Evolutionary conservation across 2,329 filamentous ascomycete genomes (phyloP).

Genomic region (Fusarium protoensiforme): DNA sequence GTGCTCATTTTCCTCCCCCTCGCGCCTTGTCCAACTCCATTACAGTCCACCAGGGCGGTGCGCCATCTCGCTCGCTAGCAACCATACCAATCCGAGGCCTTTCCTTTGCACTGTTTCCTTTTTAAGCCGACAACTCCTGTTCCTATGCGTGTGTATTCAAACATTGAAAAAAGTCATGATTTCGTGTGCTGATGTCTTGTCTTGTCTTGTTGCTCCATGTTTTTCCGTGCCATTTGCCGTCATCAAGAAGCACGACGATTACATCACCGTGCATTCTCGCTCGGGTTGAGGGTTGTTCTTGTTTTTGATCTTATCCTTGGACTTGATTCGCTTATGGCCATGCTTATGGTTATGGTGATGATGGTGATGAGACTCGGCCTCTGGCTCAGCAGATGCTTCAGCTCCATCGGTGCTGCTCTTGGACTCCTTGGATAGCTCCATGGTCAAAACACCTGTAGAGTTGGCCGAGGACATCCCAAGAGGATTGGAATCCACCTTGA

Average conservation of each 20-base stretch:
- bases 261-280: constrained; percentile 63
- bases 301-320: constrained; percentile 53
- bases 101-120: neutral
- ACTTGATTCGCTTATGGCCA: constrained; percentile 50
- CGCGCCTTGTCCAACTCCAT: constrained; percentile 14
- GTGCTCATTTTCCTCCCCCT: neutral
- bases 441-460: constrained; percentile 39
- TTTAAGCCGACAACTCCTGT: constrained; percentile 26
- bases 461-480: constrained; percentile 42
- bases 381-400: constrained; percentile 39
- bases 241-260: constrained; percentile 10
- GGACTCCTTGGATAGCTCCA: constrained; percentile 37
- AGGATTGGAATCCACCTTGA: constrained; percentile 14
- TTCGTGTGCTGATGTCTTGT: neutral
- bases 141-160: constrained; percentile 22
- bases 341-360: constrained; percentile 43
- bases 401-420: constrained; percentile 19
- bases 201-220: neutral
- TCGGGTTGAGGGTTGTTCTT: constrained; percentile 54
- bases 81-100: neutral
- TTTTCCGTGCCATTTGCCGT: neutral
- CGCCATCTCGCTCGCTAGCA: neutral
- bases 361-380: constrained; percentile 24
- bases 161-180: constrained; percentile 2
- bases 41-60: neutral